Base-by-base conservation (phyloP, 768 basidiomycete genomes). In the Mycena galericulata region DNA sequence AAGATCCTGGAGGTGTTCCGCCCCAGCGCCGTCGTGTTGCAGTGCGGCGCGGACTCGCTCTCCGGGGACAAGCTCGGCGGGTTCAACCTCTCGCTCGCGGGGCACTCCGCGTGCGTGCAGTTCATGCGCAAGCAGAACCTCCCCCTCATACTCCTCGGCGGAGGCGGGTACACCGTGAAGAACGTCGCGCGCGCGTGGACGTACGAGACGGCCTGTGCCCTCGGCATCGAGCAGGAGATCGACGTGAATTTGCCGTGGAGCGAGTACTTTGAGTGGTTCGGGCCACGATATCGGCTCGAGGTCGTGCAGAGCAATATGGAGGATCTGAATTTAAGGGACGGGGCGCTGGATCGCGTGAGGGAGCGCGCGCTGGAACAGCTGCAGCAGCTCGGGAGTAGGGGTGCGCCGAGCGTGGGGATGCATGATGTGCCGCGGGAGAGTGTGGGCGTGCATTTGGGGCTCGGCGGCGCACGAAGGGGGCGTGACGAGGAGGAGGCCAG, bases 261-360 rank as follows among this genome's bases (percentile, higher is more conserved):
- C 78, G 88, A 91, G 72, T 97, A 96, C 78, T 94, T 98, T 76
- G 97, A 99, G 78, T 99, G 96, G 91, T 99, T 97, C 77, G 98
- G 97, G 0, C 97, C 97, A 14, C 84, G 96, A 67, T 99, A 97
- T 79, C 85, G 96, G 69, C 85, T 99, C 34, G 97, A 98, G 75
- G 97, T 99, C 1, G 86, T 90, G 38, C 86, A 88, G 72, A 98
- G 93, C 75, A 99, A 99, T 75, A 95, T 97, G 93, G 96, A 98
- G 72, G 95, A 99, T 74, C 80, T 94, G 76, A 99, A 99, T 76
- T 78, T 90, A 69, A 87, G 87, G 68, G 93, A 97, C 71, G 88
- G 88, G 17, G 92, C 92, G 32, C 79, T 99, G 43, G 92, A 97
- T 67, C 85, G 84, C 73, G 91, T 97, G 54, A 88, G 82, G 63